A percentile compares a stretch with the other conserved stretches of the same genome.
Conservation (phyloP, 2,329 filamentous ascomycete genomes). For the Mycogone perniciosa region DNA sequence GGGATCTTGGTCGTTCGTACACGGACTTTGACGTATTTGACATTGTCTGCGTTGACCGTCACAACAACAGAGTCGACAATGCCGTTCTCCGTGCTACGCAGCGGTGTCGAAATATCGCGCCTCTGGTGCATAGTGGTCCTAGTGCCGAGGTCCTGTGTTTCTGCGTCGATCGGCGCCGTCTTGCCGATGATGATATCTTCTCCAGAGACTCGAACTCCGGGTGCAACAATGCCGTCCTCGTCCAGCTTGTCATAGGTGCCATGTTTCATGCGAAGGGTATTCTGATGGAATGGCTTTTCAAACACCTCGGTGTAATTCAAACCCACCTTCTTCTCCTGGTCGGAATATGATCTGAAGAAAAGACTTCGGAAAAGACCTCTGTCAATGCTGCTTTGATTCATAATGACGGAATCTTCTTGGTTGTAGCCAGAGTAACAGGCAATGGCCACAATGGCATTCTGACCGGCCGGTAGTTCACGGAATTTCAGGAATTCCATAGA, state of each 20-base stretch:
- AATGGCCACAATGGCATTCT: slow-evolving; percentile 98
- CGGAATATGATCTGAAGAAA: slow-evolving; percentile 96
- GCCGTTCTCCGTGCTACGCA: slow-evolving; percentile 93
- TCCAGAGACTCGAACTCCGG: slow-evolving; percentile 88
- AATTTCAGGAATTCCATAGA: slow-evolving; percentile 99
- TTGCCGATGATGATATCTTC: slow-evolving; percentile 99
- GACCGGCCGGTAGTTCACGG: slow-evolving; percentile 90
- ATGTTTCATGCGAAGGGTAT: slow-evolving; percentile 88
- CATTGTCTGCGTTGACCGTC: slow-evolving; percentile 88
- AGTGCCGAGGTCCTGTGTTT: slow-evolving; percentile 89
- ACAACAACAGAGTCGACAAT: slow-evolving; percentile 91
- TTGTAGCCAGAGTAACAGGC: slow-evolving; percentile 98
- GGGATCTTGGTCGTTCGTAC: slow-evolving; percentile 97
- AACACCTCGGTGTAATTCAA: slow-evolving; percentile 90
- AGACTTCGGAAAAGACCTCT: slow-evolving; percentile 94
- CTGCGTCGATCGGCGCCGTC: slow-evolving; percentile 87
- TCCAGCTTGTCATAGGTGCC: slow-evolving; percentile 97
- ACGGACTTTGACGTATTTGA: slow-evolving; percentile 94
- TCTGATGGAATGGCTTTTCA: slow-evolving; percentile 84
- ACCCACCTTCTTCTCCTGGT: slow-evolving; percentile 93
- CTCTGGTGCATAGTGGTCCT: slow-evolving; percentile 86
- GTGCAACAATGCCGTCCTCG: slow-evolving; percentile 89
- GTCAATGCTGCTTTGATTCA: slow-evolving; percentile 99
- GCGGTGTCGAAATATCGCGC: slow-evolving; percentile 89
- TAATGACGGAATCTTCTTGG: slow-evolving; percentile 99